phyloP scores from a whole-genome alignment of 139 green algal genomes.

The Spirogloea muscicola region DNA sequence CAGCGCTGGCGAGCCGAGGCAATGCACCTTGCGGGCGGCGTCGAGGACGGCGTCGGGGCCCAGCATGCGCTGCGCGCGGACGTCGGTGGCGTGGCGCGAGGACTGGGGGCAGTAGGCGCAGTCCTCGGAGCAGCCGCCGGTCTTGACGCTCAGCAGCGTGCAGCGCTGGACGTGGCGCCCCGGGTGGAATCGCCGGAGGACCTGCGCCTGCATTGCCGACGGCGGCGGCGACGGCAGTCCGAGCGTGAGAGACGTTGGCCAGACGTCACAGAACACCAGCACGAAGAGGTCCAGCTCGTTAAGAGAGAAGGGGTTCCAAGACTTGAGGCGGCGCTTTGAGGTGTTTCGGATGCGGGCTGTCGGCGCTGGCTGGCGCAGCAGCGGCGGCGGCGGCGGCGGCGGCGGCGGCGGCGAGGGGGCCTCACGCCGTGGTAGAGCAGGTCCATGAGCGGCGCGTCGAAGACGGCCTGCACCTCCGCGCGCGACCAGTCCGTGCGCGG shows the following conservation, averaged over 20 bases:
- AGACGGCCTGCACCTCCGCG: conserved; percentile 84
- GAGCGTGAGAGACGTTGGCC: too few relatives aligned
- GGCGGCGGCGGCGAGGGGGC: too few relatives aligned
- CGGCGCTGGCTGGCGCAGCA: too few relatives aligned
- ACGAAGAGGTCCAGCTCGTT: too few relatives aligned
- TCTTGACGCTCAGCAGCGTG: conserved; percentile 98
- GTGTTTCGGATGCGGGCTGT: too few relatives aligned
- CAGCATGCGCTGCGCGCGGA: conserved; percentile 87
- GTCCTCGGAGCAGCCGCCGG: conserved; percentile 93
- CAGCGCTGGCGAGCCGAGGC: too few relatives aligned
- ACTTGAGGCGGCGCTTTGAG: too few relatives aligned
- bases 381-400: too few relatives aligned
- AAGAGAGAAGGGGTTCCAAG: too few relatives aligned
- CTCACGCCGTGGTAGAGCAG: conserved; percentile 76
- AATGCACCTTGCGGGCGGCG: conserved; percentile 36
- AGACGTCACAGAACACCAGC: too few relatives aligned
- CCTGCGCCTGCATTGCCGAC: conserved; percentile 34
- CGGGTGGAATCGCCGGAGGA: conserved; percentile 22
- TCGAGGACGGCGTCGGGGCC: conserved; percentile 56
- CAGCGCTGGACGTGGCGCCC: conserved; percentile 87
- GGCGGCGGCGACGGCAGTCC: too few relatives aligned
- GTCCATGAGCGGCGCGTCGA: conserved; percentile 84
- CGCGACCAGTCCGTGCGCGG: conserved; percentile 55
- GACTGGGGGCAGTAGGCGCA: conserved; percentile 91
- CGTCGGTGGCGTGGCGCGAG: conserved; percentile 73